Evolutionary conservation across 2,329 filamentous ascomycete genomes (phyloP), one percentile per base, ranked within the genome.

Genomic region (Xylaria sp.): DNA sequence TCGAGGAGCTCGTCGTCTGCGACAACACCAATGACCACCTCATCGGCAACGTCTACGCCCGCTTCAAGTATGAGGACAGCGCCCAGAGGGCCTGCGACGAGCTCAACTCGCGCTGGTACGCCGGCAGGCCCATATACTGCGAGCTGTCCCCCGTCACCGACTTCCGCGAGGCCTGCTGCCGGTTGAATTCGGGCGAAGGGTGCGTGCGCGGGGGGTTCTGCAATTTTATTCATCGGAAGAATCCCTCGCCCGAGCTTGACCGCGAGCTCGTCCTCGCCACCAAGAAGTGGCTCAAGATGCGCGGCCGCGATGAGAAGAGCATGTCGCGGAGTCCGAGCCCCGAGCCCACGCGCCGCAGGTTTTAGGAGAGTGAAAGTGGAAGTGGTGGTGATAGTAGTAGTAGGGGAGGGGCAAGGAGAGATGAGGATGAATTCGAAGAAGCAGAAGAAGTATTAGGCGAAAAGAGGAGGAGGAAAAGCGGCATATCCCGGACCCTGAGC

Each of bases 21-120:
- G 95, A 99, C 82, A 99, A 99, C 80, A 98, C 98, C 80, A 99
- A 99, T 80, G 95, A 99, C 77, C 94, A 99, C 80, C 85, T 99
- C 56, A 97, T 99, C 76, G 95, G 95, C 75, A 99, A 99, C 80
- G 95, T 99, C 74, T 99, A 99, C 83, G 95, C 95, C 54, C 92
- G 95, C 71, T 99, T 98, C 90, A 99, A 99, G 82, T 99, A 98
- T 85, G 95, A 99, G 85, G 95, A 99, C 78, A 90, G 89, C 57
- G 94, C 95, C 54, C 94, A 98, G 78, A 87, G 88, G 68, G 95
- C 95, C 65, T 97, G 94, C 84, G 95, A 98, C 80, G 90, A 90
- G 64, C 87, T 98, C 71, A 99, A 98, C 80, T 89, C 86, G 61
- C 89, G 95, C 73, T 99, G 95, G 95, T 99, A 99, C 81, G 94